Conservation (phyloP, 352 stramenopile species). For the Globisporangium canariense region DNA sequence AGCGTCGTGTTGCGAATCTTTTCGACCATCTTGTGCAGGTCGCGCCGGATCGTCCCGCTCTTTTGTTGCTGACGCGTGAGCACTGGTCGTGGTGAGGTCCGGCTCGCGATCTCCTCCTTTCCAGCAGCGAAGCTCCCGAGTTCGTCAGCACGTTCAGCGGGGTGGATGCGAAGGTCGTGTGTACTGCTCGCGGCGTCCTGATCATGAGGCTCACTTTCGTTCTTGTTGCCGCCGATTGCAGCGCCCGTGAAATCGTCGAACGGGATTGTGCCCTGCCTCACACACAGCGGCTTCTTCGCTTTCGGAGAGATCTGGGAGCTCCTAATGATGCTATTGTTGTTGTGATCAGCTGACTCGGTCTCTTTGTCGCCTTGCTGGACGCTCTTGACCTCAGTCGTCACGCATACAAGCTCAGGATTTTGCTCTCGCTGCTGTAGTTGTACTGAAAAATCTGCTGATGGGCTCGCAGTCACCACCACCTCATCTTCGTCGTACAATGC, state of each 20-base stretch:
- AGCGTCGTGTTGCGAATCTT: constrained; percentile 51
- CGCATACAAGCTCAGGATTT: neutral
- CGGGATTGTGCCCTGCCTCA: neutral
- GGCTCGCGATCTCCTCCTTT: neutral
- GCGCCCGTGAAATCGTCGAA: constrained; percentile 9
- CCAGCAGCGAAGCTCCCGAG: neutral
- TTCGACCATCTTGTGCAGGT: constrained; percentile 30
- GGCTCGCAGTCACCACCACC: neutral
- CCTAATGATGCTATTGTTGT: neutral
- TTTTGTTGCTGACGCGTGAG: neutral
- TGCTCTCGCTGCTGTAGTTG: neutral
- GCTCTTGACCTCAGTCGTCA: neutral
- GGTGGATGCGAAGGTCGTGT: neutral
- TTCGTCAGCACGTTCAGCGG: neutral
- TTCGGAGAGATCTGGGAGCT: neutral
- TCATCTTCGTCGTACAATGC: constrained; percentile 10
- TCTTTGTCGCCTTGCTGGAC: neutral
- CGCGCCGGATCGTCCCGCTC: constrained; percentile 6
- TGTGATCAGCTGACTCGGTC: neutral
- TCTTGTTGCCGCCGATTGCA: neutral
- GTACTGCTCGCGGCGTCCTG: neutral
- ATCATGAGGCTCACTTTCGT: neutral
- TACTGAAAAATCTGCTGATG: neutral
- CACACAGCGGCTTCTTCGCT: neutral
- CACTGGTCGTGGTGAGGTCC: neutral